Conservation (phyloP, 176 grass and related monocot genomes). For the Raddia distichophylla region DNA sequence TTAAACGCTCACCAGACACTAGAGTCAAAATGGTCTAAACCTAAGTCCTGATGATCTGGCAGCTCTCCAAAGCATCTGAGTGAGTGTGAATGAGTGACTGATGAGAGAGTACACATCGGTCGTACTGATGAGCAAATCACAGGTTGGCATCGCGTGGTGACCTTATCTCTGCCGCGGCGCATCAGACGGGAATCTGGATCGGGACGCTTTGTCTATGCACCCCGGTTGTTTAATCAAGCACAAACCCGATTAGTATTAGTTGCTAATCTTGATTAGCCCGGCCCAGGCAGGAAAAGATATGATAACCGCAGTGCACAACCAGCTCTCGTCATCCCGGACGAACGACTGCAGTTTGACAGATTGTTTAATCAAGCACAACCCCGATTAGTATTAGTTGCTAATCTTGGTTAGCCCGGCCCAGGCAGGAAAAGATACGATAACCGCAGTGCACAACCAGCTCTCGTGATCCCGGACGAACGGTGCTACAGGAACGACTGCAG, state of each 20-base stretch:
- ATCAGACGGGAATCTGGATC: conserved; percentile 50
- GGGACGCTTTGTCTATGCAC: background rate
- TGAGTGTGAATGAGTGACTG: background rate
- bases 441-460: background rate
- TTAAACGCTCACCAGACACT: background rate
- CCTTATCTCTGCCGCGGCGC: background rate
- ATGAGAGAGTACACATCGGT: background rate
- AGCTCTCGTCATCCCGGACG: too few species aligned
- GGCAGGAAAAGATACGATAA: background rate
- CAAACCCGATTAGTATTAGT: too few species aligned
- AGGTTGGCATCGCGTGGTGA: conserved; percentile 34
- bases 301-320: conserved; percentile 29
- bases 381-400: background rate
- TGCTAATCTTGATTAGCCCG: background rate
- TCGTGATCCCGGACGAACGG: background rate
- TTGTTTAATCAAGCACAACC: background rate
- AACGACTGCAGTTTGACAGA: too few species aligned
- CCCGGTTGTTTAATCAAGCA: background rate
- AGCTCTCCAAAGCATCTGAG: background rate
- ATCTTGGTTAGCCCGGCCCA: background rate
- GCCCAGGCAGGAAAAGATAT: background rate
- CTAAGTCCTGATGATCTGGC: background rate
- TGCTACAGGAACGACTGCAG: too few species aligned
- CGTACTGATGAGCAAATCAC: conserved; percentile 20
- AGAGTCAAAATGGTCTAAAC: conserved; percentile 1